phyloP scores from a whole-genome alignment of 331 rosid genomes.

The Malus hybrid region DNA sequence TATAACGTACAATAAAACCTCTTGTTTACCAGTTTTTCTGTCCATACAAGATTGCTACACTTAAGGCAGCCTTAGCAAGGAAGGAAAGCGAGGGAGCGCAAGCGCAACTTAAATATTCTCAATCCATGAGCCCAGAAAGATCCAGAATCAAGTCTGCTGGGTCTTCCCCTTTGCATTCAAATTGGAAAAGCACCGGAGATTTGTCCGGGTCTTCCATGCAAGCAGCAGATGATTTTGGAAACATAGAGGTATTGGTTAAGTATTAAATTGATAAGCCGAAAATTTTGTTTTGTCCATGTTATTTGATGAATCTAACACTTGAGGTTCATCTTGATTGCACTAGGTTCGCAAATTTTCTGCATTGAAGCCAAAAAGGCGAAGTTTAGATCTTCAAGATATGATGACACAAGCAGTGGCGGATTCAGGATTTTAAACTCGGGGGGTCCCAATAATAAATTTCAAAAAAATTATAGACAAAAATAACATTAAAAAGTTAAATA shows the following conservation, averaged over 20 bases:
- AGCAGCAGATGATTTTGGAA: conserved; percentile 47
- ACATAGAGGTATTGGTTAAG: conserved; percentile 35
- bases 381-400: conserved; percentile 70
- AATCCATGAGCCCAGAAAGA: conserved; percentile 39
- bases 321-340: not conserved
- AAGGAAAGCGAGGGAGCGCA: conserved; percentile 55
- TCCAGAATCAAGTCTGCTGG: conserved; percentile 39
- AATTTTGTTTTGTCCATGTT: not conserved
- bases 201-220: conserved; percentile 31
- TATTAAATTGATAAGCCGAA: not conserved
- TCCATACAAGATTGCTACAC: conserved; percentile 48
- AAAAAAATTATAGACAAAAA: too few relatives aligned
- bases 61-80: conserved; percentile 71
- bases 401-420: not conserved
- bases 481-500: too few relatives aligned
- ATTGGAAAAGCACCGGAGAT: conserved; percentile 27
- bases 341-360: conserved; percentile 36
- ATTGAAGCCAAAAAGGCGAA: conserved; percentile 46
- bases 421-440: too few relatives aligned
- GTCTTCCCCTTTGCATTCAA: conserved; percentile 46
- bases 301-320: not conserved
- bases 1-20: not conserved
- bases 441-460: too few relatives aligned
- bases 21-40: not conserved
- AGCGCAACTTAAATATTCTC: conserved; percentile 32